phyloP scores from a whole-genome alignment of 345 rosid genomes.

The Brassica rapa region DNA sequence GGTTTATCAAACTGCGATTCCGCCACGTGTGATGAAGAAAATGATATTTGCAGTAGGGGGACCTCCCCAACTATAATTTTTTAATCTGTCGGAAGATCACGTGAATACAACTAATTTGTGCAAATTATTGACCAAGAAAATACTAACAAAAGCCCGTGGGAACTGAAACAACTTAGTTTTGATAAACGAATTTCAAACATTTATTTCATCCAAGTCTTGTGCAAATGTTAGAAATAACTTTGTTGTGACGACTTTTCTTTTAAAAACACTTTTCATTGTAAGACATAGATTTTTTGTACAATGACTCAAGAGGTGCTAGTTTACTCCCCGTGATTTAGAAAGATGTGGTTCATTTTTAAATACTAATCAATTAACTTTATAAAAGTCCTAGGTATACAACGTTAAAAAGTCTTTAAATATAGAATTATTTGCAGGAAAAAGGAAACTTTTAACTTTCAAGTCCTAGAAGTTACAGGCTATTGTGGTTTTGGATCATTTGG shows the following conservation, averaged over 20 bases:
- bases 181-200: conserved; percentile 1
- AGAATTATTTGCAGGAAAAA: neutral
- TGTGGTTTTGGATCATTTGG: neutral
- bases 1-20: neutral
- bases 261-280: neutral
- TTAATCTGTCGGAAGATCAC: conserved; percentile 37
- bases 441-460: neutral
- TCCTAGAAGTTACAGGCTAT: neutral
- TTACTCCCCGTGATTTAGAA: neutral
- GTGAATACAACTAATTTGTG: conserved; percentile 35
- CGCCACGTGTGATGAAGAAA: conserved; percentile 28
- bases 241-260: neutral
- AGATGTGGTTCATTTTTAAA: neutral
- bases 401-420: neutral
- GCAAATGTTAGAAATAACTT: neutral
- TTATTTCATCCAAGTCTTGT: neutral
- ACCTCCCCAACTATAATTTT: conserved; percentile 26
- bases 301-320: neutral
- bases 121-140: conserved; percentile 20
- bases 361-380: neutral
- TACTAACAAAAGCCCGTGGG: neutral
- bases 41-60: conserved; percentile 10
- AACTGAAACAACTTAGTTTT: neutral
- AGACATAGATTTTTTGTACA: neutral
- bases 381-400: conserved; percentile 14